Base-by-base conservation (phyloP, 1,139 yeast genomes). In the Candida anutae region DNA sequence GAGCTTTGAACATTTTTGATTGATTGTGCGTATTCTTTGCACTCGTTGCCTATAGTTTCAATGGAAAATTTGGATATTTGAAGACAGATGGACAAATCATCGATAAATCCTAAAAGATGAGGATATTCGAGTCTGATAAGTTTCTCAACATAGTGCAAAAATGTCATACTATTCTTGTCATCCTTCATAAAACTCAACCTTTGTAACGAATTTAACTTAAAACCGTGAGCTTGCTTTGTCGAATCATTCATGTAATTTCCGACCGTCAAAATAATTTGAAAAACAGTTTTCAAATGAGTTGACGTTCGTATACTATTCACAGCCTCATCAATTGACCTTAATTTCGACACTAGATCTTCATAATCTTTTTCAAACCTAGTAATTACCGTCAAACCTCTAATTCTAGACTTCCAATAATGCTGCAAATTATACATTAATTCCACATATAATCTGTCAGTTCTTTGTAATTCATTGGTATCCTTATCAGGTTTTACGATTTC, bases 161-260 rank as follows among this genome's bases (percentile, higher is more conserved):
- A 82, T 0, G 90, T 77, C 75, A 77, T 77, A 37, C 81, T 74
- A 47, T 81, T 81, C 41, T 77, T 78, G 32, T 77, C 79, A 48
- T 81, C 90, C 40, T 82, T 82, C 63, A 81, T 74, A 42, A 81
- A 81, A 24, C 81, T 74, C 37, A 82, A 63, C 46, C 93, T 60
- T 48, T 78, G 93, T 34, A 82, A 65, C 1, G 93, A 79, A 32
- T 76, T 69, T 42, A 81, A 65, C 44, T 77, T 80, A 58, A 82
- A 82, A 29, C 94, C 94, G 39, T 71, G 77, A 0, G 93, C 90
- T 49, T 81, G 88, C 40, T 81, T 81, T 2, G 84, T 68, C 5
- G 77, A 62, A 44, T 81, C 88, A 46, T 82, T 82, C 93, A 82
- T 81, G 45, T 74, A 82, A 46, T 82, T 82, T 55, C 94, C 94